Evolutionary conservation across 495 filamentous ascomycete genomes (phyloP).

Genomic region (Penicillium malachiteum): DNA sequence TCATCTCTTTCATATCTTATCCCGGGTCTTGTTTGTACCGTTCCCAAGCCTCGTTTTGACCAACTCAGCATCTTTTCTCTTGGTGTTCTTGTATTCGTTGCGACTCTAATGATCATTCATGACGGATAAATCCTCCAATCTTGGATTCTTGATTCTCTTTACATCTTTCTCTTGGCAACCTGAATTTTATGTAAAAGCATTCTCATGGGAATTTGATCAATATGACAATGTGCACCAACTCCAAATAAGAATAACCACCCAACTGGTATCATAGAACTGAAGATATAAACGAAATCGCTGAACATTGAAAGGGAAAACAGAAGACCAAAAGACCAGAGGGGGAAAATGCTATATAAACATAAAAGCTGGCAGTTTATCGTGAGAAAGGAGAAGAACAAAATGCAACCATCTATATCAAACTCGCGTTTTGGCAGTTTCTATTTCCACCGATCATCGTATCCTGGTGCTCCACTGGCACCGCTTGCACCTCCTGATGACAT

Average conservation of each 20-base stretch:
- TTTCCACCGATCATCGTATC: slow-evolving; percentile 17
- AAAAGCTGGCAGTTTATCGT: no score
- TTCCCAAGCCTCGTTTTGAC: slow-evolving; percentile 10
- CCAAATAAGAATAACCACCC: background rate
- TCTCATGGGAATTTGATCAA: background rate
- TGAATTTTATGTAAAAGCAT: background rate
- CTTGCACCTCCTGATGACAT: slow-evolving; percentile 1
- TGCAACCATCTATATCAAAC: background rate
- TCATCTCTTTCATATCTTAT: slow-evolving; percentile 13
- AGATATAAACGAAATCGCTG: background rate
- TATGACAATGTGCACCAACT: background rate
- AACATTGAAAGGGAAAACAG: background rate
- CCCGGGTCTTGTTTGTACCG: slow-evolving; percentile 4
- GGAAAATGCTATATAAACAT: no score
- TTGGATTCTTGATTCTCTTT: background rate
- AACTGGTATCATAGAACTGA: background rate
- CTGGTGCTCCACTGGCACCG: background rate
- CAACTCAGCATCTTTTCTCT: slow-evolving; percentile 22
- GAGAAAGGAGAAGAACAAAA: no score
- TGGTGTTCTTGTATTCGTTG: slow-evolving; percentile 21
- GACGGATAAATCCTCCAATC: slow-evolving; percentile 12
- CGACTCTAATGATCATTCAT: slow-evolving; percentile 29
- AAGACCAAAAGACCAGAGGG: background rate
- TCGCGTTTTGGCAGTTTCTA: background rate
- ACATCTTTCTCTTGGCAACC: no score